Evolutionary conservation across 306 rosid genomes (phyloP), one percentile per base, ranked within the genome.

Genomic region (Cicer pinnatifidum): DNA sequence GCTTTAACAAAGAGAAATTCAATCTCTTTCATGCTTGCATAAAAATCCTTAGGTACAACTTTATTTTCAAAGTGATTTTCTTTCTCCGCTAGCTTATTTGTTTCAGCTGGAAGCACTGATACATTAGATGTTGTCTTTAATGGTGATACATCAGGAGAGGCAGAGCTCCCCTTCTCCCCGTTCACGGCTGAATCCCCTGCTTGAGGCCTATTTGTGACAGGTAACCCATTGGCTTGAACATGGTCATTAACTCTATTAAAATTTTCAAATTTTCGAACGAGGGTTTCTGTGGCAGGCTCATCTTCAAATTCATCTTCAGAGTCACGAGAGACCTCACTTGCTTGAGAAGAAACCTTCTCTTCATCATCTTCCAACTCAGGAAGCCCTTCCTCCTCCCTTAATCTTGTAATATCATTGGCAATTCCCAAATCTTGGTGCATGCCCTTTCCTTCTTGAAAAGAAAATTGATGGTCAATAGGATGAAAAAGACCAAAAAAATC

Each of bases 221-320:
- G 88, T 71, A 83, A 80, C 35, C 81, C 71, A 80, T 85, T 78
- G 61, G 76, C 80, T 44, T 64, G 86, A 79, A 67, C 81, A 12
- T 81, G 84, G 45, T 90, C 89, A 61, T 79, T 78, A 47, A 86
- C 89, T 84, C 97, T 83, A 58, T 84, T 88, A 70, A 87, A 75
- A 80, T 93, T 90, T 80, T 90, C 92, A 81, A 90, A 90, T 53
- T 66, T 86, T 71, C 90, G 86, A 65, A 89, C 92, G 40, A 90
- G 81, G 46, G 90, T 75, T 51, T 86, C 91, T 10, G 90, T 53
- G 73, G 88, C 46, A 73, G 93, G 96, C 80, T 90, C 98, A 54
- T 78, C 82, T 72, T 86, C 89, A 84, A 92, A 90, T 66, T 92
- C 98, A 81, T 90, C 97, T 46, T 86, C 97, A 40, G 93, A 89